Evolutionary conservation across 305 asterid genomes (phyloP), one percentile per base, ranked within the genome.

Genomic region (Nicotiana rustica): DNA sequence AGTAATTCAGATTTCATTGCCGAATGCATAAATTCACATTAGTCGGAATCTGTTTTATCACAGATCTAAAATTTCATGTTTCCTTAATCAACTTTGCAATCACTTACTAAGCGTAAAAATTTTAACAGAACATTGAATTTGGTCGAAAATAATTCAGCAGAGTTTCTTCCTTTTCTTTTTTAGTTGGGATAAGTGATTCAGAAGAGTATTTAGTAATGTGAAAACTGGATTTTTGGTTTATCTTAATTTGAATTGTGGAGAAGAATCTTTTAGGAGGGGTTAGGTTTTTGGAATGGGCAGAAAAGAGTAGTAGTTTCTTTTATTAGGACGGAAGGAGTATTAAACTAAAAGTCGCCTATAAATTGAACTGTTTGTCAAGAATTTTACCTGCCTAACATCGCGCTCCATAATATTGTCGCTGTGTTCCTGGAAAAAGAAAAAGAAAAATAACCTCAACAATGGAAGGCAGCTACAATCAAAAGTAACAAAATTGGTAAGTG

Each of bases 311-410:
- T 4, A 29, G 18, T 13, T 6, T 10, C 70, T 65, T 65, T 25
- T 65, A 65, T 29, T 65, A 12, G 41, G 41, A 65, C 47, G 17
- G 60, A 35, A 59, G 15, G 35, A 78, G 47, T 77, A 35, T 15
- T 38, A 78, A 78, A 52, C 68, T 69, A 79, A 49, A 82, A 69
- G 56, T 85, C 47, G 13, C 31, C 77, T 9, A 80, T 44, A 35
- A 70, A 82, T 13, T 41, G 29, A 80, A 67, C 66, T 55, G 31
- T 52, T 81, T 21, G 66, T 65, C 77, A 75, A 83, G 77, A 67
- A 80, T 60, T 71, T 83, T 88, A 94, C 98, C 98, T 92, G 89
- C 84, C 97, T 92, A 82, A 92, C 96, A 81, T 93, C 97, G 52
- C 86, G 89, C 44, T 89, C 87, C 86, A 83, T 86, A 52, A 89